Conservation (phyloP, 2,329 filamentous ascomycete species). For the Incumbomyces delicatus region DNA sequence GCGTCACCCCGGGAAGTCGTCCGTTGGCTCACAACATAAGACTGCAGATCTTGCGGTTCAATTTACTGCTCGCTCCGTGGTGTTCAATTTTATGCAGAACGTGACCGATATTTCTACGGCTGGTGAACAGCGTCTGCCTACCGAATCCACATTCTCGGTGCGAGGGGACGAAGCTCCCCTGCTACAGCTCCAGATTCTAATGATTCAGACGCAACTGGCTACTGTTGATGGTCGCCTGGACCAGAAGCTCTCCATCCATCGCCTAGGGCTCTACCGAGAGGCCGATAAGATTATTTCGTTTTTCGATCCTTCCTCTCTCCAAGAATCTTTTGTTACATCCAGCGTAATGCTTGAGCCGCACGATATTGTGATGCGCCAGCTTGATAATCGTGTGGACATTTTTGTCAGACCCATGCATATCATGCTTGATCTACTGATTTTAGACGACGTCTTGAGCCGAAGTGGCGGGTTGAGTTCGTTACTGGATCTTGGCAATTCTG, state of each 20-base stretch:
- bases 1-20: not conserved
- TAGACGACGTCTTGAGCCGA: conserved; percentile 80
- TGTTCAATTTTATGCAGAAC: conserved; percentile 1
- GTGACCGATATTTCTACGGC: not conserved
- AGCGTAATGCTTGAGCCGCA: conserved; percentile 20
- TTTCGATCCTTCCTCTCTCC: conserved; percentile 25
- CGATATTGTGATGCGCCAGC: conserved; percentile 14
- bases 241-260: conserved; percentile 1
- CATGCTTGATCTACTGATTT: conserved; percentile 63
- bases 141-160: conserved; percentile 3
- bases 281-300: conserved; percentile 43
- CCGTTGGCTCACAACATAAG: not conserved
- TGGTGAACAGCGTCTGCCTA: conserved; percentile 1
- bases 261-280: conserved; percentile 1
- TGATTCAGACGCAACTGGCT: not conserved
- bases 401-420: conserved; percentile 68
- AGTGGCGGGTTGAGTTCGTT: conserved; percentile 89
- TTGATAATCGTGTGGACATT: conserved; percentile 43
- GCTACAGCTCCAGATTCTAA: conserved; percentile 3
- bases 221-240: not conserved
- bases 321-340: conserved; percentile 9
- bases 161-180: not conserved
- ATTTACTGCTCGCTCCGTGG: not conserved
- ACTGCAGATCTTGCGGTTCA: not conserved
- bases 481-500: conserved; percentile 75